Base-by-base conservation (phyloP, 805 yeast species). In the Schwanniomyces sp. region DNA sequence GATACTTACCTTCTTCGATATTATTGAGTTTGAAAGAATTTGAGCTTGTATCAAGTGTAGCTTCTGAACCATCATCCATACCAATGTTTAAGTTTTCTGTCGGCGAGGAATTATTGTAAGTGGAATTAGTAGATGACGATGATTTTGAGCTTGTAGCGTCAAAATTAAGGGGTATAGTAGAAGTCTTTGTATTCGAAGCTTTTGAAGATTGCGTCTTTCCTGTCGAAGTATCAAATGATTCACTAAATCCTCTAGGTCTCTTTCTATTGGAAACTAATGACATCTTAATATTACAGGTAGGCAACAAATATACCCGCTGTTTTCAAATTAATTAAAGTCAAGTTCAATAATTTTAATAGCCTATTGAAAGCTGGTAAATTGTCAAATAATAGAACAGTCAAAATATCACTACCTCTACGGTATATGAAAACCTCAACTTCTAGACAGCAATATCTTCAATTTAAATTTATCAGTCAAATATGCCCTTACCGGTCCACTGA, bases 221-320 rank as follows among this genome's bases (percentile, higher is more conserved):
- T 11, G 48, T 32, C 9, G 48, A 41, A 27, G 52, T 46, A 24
- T 62, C 70, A 47, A 70, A 68, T n/a, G 68, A 59, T 43, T 68
- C 76, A 50, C 76, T 69, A 49, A 73, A 70, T 24, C 76, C 76
- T 53, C 78, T 64, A 18, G 78, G 78, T 50, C 78, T 59, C 49
- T 73, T 73, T 55, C 78, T 58, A 51, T 73, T 73, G 27, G 72
- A 59, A 21, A 72, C 68, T 47, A 72, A 49, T 9, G 74, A 66
- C 75, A 69, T 69, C 18, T 40, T 37, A 37, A 24, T 37, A 37
- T 17, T 21, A 14, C 27, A 37, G 40, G 17, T 8, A 32, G 36
- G 7, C 17, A 14, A 32, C 36, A 16, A 32, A 32, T 32, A 32
- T 32, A 32, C 36, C 36, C 36, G 36, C 36, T 32, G 36, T 32